phyloP scores from a whole-genome alignment of 2,329 filamentous ascomycete species.

The Sclerotinia trifoliorum region DNA sequence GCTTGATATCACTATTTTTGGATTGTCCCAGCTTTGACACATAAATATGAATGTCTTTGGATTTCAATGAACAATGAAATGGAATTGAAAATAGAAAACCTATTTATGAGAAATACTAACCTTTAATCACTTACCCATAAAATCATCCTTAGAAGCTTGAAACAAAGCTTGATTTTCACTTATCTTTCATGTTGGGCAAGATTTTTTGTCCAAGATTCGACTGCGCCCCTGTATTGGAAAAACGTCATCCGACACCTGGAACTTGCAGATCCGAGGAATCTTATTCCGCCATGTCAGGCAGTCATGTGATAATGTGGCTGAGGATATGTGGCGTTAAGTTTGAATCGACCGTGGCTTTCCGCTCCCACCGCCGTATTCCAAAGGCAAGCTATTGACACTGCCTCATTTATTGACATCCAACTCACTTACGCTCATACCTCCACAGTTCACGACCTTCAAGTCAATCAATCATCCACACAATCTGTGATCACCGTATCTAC shows the following conservation, averaged over 20 bases:
- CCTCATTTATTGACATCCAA: constrained; percentile 19
- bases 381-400: constrained; percentile 8
- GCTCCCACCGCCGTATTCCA: not conserved
- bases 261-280: constrained; percentile 12
- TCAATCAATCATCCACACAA: not conserved
- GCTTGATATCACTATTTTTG: constrained; percentile 22
- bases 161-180: constrained; percentile 21
- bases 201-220: constrained; percentile 15
- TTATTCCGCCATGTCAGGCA: not conserved
- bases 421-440: constrained; percentile 6
- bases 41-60: constrained; percentile 20
- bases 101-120: not conserved
- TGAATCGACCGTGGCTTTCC: not conserved
- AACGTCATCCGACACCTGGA: constrained; percentile 18
- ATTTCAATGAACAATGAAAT: constrained; percentile 14
- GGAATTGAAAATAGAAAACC: constrained; percentile 5
- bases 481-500: not conserved
- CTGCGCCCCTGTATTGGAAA: constrained; percentile 14
- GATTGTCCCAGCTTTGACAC: constrained; percentile 10
- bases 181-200: constrained; percentile 16
- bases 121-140: not conserved
- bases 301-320: not conserved
- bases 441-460: not conserved
- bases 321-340: not conserved
- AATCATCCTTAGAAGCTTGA: not conserved